Conservation (phyloP, 2,329 filamentous ascomycete genomes). For the Pyricularia sp. region DNA sequence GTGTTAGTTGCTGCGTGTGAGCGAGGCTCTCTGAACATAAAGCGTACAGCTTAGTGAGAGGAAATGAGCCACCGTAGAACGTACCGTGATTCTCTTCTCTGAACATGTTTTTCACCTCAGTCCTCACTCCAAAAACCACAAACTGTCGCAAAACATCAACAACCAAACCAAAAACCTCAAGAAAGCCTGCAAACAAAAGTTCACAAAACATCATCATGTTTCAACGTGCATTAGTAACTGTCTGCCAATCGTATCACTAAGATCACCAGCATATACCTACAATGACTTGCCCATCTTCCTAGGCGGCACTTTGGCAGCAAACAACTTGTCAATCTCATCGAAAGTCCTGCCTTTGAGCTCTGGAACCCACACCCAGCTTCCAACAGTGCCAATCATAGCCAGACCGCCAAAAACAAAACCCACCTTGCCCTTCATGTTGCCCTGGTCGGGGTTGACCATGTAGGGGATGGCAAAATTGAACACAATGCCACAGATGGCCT, state of each 20-base stretch:
- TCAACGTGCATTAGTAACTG: background rate
- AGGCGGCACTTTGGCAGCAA: constrained; percentile 6
- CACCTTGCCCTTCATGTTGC: constrained; percentile 20
- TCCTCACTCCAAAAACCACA: no score
- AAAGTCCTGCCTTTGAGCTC: constrained; percentile 7
- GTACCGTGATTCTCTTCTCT: no score
- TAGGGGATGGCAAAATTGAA: constrained; percentile 29
- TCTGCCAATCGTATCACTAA: background rate
- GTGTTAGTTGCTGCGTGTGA: no score
- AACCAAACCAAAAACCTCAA: no score
- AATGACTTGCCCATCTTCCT: constrained; percentile 2
- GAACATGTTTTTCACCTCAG: no score
- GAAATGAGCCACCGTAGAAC: no score
- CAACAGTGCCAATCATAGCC: background rate
- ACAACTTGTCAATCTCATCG: constrained; percentile 6
- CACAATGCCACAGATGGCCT: constrained; percentile 26
- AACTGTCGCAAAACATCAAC: no score
- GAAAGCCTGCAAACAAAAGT: no score
- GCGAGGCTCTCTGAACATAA: no score
- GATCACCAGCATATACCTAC: background rate
- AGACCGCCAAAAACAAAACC: constrained; percentile 11
- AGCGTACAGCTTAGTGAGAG: no score
- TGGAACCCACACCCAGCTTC: constrained; percentile 5
- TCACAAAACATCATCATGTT: background rate
- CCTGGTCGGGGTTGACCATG: constrained; percentile 26